These are phyloP conservation scores for Vitis rupestris DNA, from an alignment of 164 flowering plant species.

Conservation along the genomic window DNA sequence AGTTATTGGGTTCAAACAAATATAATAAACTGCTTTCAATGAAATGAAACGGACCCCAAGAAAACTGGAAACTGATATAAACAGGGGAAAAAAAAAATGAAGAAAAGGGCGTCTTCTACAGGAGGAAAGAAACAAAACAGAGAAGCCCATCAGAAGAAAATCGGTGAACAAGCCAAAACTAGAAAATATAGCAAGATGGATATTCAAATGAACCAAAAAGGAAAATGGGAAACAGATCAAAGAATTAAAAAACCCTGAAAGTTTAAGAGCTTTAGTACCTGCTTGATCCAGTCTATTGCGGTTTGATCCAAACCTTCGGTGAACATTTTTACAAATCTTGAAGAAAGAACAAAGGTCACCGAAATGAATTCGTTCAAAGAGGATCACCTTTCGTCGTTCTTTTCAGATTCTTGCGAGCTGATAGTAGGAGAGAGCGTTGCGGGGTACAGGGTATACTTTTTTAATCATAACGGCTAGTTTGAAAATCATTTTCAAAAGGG, in stretches of 20 bases:
- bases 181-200: not conserved
- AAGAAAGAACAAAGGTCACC: not conserved
- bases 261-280: conserved; percentile 34
- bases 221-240: not conserved
- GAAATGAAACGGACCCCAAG: not conserved
- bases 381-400: not conserved
- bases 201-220: not conserved
- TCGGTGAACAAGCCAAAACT: not conserved
- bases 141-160: not conserved
- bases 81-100: not conserved
- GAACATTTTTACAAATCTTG: conserved; percentile 44
- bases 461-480: conserved; percentile 27
- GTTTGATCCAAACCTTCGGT: conserved; percentile 75
- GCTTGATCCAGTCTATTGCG: conserved; percentile 73
- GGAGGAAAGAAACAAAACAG: too few species aligned
- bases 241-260: not conserved
- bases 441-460: conserved; percentile 1
- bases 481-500: not conserved
- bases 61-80: not conserved
- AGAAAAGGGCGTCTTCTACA: not conserved
- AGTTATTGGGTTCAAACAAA: not conserved
- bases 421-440: not conserved
- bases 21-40: not conserved
- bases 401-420: not conserved
- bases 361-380: not conserved